Evolutionary conservation across 768 basidiomycete genomes (phyloP).

Genomic region (Calvatia gigantea): DNA sequence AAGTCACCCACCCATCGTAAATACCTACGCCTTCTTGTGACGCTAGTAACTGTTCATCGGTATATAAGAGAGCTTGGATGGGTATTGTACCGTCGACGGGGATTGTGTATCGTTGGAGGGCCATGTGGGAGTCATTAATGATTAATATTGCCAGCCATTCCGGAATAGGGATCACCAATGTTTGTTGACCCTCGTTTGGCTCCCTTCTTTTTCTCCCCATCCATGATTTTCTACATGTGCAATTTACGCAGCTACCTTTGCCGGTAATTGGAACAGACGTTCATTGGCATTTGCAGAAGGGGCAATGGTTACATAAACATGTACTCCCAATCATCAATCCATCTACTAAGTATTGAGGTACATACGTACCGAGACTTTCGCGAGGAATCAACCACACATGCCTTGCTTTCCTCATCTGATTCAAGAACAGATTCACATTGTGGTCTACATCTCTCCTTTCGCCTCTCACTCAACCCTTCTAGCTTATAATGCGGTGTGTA

Average conservation of each 20-base stretch:
- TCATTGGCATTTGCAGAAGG: too few relatives aligned
- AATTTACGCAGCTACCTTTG: too few relatives aligned
- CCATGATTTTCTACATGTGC: too few relatives aligned
- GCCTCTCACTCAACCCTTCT: background rate
- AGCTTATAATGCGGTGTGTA: background rate
- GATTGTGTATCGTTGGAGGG: slow-evolving; percentile 51
- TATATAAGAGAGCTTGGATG: slow-evolving; percentile 69
- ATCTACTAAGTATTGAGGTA: too few relatives aligned
- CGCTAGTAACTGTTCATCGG: slow-evolving; percentile 73
- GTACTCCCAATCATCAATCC: background rate
- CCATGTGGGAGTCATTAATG: slow-evolving; percentile 31
- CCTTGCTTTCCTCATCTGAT: background rate
- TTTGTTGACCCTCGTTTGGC: slow-evolving; percentile 2
- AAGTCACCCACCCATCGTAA: slow-evolving; percentile 76
- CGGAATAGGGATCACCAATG: background rate
- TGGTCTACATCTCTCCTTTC: background rate
- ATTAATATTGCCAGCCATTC: too few relatives aligned
- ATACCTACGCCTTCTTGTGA: slow-evolving; percentile 83
- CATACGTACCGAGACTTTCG: slow-evolving; percentile 4
- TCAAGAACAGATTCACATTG: background rate
- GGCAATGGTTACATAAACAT: background rate
- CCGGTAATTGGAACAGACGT: too few relatives aligned
- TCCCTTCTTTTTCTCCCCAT: too few relatives aligned
- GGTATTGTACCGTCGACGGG: slow-evolving; percentile 76
- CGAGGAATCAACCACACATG: background rate